Evolutionary conservation across 345 rosid species (phyloP).

Genomic region (Eucalyptus marginata): DNA sequence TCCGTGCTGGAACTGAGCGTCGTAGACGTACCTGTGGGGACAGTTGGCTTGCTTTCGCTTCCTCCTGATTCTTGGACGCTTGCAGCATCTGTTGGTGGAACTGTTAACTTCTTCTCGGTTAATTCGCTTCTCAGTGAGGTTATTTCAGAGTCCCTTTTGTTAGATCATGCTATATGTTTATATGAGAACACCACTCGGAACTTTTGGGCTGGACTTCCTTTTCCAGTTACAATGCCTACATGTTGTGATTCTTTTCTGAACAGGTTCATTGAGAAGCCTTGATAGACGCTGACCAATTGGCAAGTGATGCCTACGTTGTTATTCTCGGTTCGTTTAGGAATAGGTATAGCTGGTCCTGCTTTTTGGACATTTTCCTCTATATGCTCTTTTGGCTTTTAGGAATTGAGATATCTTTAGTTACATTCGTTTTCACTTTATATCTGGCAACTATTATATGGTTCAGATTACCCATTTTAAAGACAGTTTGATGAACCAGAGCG

Average conservation of each 20-base stretch:
- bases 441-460: background rate
- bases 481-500: background rate
- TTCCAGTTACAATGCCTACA: background rate
- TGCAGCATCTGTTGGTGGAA: conserved; percentile 37
- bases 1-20: conserved; percentile 43
- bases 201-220: background rate
- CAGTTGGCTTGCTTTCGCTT: conserved; percentile 43
- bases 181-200: background rate
- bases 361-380: background rate
- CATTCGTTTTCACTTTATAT: background rate
- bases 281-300: background rate
- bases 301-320: background rate
- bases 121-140: conserved; percentile 53
- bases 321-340: background rate
- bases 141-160: background rate
- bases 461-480: background rate
- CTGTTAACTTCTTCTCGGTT: conserved; percentile 50
- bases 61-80: conserved; percentile 56
- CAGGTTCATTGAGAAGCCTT: background rate
- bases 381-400: background rate
- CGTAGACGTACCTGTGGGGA: conserved; percentile 41
- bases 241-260: background rate
- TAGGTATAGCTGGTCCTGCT: background rate
- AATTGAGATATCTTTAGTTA: background rate
- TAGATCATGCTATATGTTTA: background rate